phyloP scores from a whole-genome alignment of 2,329 filamentous ascomycete genomes.

The Plenodomus biglobosus region DNA sequence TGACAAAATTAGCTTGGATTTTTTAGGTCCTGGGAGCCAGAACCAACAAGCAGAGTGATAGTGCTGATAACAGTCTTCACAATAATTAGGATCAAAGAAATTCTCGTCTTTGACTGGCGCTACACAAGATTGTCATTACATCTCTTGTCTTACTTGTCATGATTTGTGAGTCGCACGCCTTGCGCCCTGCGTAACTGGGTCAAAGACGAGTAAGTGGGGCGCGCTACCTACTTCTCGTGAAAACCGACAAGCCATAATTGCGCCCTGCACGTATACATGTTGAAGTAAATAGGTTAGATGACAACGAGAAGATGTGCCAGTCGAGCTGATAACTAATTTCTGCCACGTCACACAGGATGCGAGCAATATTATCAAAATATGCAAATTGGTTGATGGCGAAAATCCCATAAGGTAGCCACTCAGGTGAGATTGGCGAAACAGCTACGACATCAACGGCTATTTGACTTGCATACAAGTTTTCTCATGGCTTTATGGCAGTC shows the following conservation, averaged over 20 bases:
- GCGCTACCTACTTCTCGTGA: slow-evolving; percentile 4
- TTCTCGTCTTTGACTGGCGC: too few species aligned
- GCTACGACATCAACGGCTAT: neutral
- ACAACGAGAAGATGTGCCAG: neutral
- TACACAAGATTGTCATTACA: neutral
- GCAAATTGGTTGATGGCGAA: too few species aligned
- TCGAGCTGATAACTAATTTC: neutral
- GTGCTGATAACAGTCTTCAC: too few species aligned
- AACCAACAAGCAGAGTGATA: neutral
- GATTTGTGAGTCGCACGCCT: too few species aligned
- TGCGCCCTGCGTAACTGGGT: neutral
- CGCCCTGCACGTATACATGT: slow-evolving; percentile 5
- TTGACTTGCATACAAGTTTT: neutral
- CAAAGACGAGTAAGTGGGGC: slow-evolving; percentile 1
- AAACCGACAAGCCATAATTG: neutral
- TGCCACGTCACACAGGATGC: too few species aligned
- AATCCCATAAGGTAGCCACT: too few species aligned
- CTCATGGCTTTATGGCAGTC: slow-evolving; percentile 28
- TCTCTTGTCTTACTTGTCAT: too few species aligned
- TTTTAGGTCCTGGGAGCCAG: too few species aligned
- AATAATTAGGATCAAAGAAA: too few species aligned
- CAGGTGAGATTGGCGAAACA: too few species aligned
- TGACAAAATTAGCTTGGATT: too few species aligned
- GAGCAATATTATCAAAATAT: too few species aligned
- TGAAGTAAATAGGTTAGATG: neutral